Evolutionary conservation across 2,329 filamentous ascomycete species (phyloP).

Genomic region (Aaosphaeria arxii): DNA sequence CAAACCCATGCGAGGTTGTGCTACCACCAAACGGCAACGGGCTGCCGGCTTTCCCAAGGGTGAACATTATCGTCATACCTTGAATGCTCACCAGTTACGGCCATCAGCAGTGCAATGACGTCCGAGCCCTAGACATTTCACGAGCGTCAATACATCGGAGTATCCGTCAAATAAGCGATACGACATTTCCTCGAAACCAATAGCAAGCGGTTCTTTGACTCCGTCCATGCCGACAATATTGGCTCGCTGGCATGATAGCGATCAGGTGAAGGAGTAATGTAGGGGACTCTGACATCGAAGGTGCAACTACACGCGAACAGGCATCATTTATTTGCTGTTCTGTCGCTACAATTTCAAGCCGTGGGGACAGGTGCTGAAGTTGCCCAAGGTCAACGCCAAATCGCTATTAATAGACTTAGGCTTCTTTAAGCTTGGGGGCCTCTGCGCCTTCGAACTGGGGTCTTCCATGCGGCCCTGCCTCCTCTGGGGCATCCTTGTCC

Average conservation of each 20-base stretch:
- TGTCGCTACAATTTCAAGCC: slow-evolving; percentile 12
- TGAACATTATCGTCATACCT: no score
- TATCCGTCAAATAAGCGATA: no score
- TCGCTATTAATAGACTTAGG: slow-evolving; percentile 35
- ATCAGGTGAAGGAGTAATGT: background rate
- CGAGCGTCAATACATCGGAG: no score
- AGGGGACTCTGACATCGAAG: background rate
- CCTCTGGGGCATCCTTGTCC: background rate
- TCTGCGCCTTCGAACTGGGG: background rate
- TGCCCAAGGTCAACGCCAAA: slow-evolving; percentile 5
- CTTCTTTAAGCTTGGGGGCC: slow-evolving; percentile 20
- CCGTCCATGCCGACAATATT: no score
- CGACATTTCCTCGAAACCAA: no score
- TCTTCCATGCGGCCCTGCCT: slow-evolving; percentile 8
- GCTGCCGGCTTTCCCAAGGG: no score
- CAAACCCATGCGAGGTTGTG: no score
- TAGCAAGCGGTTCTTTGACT: no score
- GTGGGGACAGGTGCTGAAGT: slow-evolving; percentile 22
- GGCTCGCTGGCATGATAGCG: background rate
- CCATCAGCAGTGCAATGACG: no score
- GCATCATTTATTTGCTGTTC: slow-evolving; percentile 6
- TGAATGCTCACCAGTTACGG: no score
- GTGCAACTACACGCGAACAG: slow-evolving; percentile 24
- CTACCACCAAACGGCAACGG: no score
- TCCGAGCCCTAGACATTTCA: no score